Evolutionary conservation across 1,284 basidiomycete species (phyloP).

Genomic region (Stygiomarasmius scandens): DNA sequence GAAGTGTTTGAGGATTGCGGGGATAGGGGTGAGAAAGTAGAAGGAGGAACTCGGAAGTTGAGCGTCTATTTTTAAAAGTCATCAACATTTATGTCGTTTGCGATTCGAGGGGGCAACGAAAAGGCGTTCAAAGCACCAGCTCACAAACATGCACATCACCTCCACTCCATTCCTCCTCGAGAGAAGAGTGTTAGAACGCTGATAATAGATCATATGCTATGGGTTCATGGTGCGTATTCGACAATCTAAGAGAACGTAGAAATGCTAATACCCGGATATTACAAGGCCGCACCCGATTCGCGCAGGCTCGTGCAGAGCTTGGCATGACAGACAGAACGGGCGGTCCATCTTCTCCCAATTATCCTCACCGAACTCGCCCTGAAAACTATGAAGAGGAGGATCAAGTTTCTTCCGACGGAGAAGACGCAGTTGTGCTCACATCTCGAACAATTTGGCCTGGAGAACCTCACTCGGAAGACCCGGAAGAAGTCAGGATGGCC

Average conservation of each 20-base stretch:
- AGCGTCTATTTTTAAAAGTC: no score
- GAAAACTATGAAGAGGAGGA: slow-evolving; percentile 76
- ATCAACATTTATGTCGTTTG: background rate
- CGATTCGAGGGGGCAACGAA: slow-evolving; percentile 13
- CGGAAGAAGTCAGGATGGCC: slow-evolving; percentile 58
- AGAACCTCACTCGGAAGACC: slow-evolving; percentile 54
- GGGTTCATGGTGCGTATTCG: slow-evolving; percentile 71
- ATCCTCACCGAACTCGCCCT: slow-evolving; percentile 62
- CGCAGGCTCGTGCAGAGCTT: slow-evolving; percentile 78
- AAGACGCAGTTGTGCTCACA: slow-evolving; percentile 52
- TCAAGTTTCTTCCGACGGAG: slow-evolving; percentile 64
- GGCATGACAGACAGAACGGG: slow-evolving; percentile 80
- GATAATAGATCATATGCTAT: slow-evolving; percentile 82
- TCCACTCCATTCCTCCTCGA: slow-evolving; percentile 74
- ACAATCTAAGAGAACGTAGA: background rate
- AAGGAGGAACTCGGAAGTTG: no score
- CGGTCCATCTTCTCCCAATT: slow-evolving; percentile 58
- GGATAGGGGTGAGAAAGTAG: no score
- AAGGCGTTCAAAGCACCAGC: slow-evolving; percentile 57
- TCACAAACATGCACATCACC: slow-evolving; percentile 73
- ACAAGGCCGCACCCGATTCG: slow-evolving; percentile 65
- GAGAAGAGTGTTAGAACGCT: slow-evolving; percentile 81
- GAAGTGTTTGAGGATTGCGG: no score
- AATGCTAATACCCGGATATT: slow-evolving; percentile 3
- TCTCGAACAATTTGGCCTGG: slow-evolving; percentile 39